A percentile compares a stretch with the other conserved stretches of the same genome.
Evolutionary conservation across 257 asterid genomes (phyloP).

Genomic region (Plectranthus barbatus): DNA sequence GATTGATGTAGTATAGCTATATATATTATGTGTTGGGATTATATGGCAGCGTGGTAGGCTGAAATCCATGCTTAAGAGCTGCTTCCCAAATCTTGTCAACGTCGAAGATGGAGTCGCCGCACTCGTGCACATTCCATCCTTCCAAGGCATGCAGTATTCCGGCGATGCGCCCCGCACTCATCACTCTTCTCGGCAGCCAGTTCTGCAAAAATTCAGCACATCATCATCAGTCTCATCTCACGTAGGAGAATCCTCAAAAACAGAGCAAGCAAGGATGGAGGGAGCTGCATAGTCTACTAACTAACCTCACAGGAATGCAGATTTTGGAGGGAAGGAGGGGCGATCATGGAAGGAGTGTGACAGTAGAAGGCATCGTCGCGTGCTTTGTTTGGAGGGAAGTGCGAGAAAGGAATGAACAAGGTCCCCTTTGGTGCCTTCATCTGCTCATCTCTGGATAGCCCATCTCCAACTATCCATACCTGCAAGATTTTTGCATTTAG

Average conservation of each 20-base stretch:
- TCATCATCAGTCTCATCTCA: too few species aligned
- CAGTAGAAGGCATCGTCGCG: slow-evolving; percentile 44
- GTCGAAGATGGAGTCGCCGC: slow-evolving; percentile 47
- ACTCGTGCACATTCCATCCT: too few species aligned
- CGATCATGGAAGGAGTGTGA: slow-evolving; percentile 65
- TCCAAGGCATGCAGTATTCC: slow-evolving; percentile 76
- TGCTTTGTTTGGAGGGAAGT: slow-evolving; percentile 52
- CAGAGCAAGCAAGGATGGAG: too few species aligned
- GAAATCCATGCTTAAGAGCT: slow-evolving; percentile 59
- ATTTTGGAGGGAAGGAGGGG: slow-evolving; percentile 53
- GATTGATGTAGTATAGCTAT: too few species aligned
- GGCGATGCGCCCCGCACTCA: slow-evolving; percentile 71
- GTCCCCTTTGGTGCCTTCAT: slow-evolving; percentile 58
- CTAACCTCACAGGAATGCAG: slow-evolving; percentile 78
- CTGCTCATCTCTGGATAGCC: slow-evolving; percentile 46
- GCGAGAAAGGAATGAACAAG: slow-evolving; percentile 56
- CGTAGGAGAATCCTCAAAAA: too few species aligned
- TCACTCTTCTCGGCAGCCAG: too few species aligned
- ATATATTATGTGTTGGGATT: not conserved
- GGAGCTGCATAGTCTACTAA: too few species aligned
- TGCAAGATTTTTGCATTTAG: slow-evolving; percentile 5
- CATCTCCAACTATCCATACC: slow-evolving; percentile 86
- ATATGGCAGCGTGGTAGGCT: slow-evolving; percentile 27
- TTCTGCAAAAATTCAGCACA: slow-evolving; percentile 19
- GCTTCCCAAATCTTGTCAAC: slow-evolving; percentile 43